Base-by-base conservation (phyloP, 1,139 yeast species). In the Magnusiomyces magnusii region DNA sequence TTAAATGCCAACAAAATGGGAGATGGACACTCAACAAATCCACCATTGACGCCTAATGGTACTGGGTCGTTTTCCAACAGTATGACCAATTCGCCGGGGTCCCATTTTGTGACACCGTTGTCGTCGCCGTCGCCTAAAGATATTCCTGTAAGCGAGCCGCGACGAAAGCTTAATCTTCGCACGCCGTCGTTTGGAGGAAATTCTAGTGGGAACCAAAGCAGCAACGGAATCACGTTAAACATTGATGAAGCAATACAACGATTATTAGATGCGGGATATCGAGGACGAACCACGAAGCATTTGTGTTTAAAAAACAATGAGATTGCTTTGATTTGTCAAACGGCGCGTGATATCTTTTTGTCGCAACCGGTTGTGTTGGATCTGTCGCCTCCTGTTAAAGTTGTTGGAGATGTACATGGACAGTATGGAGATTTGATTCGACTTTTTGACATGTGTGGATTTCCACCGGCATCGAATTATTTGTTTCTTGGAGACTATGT, bases 351-450 rank as follows among this genome's bases (percentile, higher is more conserved):
- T 69, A 85, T 93, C 24, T 87, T 93, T 66, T 75, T 93, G 61
- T 81, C 87, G 47, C 98, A 93, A 71, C 99, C 99, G 2, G 81
- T 96, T 5, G 75, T 93, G 59, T 76, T 93, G 58, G 98, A 93
- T 71, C 78, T 93, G 62, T 84, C 91, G 21, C 96, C 98, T 0
- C 98, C 99, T 0, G 99, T 93, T 19, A 93, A 93, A 73, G 92
- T 93, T 49, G 98, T 92, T 5, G 99, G 98, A 53, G 99, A 93
- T 71, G 96, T 93, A 44, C 99, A 93, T 73, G 98, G 99, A 23
- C 99, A 93, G 72, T 93, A 86, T 73, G 88, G 91, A 57, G 99
- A 93, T 73, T 77, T 93, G 66, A 85, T 93, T 64, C 82, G 98
- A 65, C 80, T 93, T 66, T 93, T 93, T 73, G 91, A 95, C 55